phyloP scores from a whole-genome alignment of 768 basidiomycete genomes.

The Phaeotremella fagi region DNA sequence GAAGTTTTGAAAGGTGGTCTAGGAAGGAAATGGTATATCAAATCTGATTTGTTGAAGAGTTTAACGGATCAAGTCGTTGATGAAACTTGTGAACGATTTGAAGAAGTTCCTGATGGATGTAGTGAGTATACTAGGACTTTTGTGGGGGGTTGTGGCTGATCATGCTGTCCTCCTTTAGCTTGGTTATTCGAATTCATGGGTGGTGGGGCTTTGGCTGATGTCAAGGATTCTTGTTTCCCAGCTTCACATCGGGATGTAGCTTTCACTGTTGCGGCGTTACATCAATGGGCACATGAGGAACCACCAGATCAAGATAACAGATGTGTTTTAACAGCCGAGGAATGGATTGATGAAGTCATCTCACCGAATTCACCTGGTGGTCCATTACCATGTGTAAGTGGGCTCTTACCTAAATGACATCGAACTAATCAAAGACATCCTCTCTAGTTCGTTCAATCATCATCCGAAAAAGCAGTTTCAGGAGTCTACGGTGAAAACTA shows the following conservation, averaged over 20 bases:
- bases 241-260: slow-evolving; percentile 70
- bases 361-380: slow-evolving; percentile 70
- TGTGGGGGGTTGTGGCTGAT: neutral
- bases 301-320: slow-evolving; percentile 65
- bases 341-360: slow-evolving; percentile 78
- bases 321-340: slow-evolving; percentile 78
- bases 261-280: slow-evolving; percentile 82
- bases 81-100: slow-evolving; percentile 73
- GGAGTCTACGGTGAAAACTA: slow-evolving; percentile 65
- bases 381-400: slow-evolving; percentile 73
- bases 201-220: slow-evolving; percentile 67
- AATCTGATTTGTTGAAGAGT: slow-evolving; percentile 73
- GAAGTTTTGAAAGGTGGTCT: slow-evolving; percentile 70
- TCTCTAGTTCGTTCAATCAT: slow-evolving; percentile 42
- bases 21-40: slow-evolving; percentile 64
- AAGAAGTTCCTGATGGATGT: slow-evolving; percentile 80
- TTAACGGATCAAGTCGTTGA: slow-evolving; percentile 82
- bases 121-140: slow-evolving; percentile 56
- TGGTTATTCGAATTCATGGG: slow-evolving; percentile 88
- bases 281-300: slow-evolving; percentile 77
- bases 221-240: slow-evolving; percentile 65
- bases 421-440: neutral
- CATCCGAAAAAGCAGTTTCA: slow-evolving; percentile 28
- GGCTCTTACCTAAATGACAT: slow-evolving; percentile 51
- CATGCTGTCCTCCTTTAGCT: slow-evolving; percentile 49